Percentiles rank a stretch among this genome's conserved stretches.
Conservation (phyloP, 1,139 yeast genomes). For the Sugiyamaella xylanicola region DNA sequence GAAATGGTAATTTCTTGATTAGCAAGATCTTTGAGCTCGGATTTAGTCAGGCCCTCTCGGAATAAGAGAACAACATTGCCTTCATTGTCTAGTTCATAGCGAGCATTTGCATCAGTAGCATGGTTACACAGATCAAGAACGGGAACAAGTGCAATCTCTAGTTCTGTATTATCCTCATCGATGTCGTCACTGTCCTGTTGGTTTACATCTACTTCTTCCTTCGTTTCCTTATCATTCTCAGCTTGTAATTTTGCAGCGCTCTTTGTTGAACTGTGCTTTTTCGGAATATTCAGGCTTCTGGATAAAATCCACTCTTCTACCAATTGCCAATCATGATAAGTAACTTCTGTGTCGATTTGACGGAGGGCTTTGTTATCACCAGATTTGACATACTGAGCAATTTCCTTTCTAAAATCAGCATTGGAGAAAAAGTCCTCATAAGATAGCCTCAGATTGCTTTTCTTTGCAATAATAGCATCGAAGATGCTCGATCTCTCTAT, state of each 20-base stretch:
- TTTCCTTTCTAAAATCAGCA: conserved; percentile 25
- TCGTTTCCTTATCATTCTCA: background rate
- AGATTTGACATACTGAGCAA: conserved; percentile 28
- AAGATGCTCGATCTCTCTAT: conserved; percentile 37
- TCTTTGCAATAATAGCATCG: conserved; percentile 38
- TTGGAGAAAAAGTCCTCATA: conserved; percentile 32
- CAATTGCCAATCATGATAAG: conserved; percentile 23
- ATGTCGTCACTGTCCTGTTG: conserved; percentile 4
- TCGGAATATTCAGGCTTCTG: conserved; percentile 35
- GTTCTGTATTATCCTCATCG: conserved; percentile 5
- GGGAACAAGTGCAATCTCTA: conserved; percentile 41
- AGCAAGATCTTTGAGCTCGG: conserved; percentile 19
- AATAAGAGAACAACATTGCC: conserved; percentile 35
- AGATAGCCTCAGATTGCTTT: conserved; percentile 32
- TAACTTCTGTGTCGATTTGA: conserved; percentile 26
- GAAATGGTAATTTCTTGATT: conserved; percentile 40
- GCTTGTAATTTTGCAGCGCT: too few relatives aligned
- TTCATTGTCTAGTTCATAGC: conserved; percentile 38
- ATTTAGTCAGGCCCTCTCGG: background rate
- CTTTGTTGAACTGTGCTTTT: background rate
- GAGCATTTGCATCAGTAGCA: conserved; percentile 35
- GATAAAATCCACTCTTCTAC: conserved; percentile 41
- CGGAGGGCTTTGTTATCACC: conserved; percentile 22
- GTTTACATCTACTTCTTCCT: conserved; percentile 17
- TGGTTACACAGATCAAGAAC: conserved; percentile 45